Conservation (phyloP, 2,329 filamentous ascomycete species). For the Nannizziopsis arthrosporioides region DNA sequence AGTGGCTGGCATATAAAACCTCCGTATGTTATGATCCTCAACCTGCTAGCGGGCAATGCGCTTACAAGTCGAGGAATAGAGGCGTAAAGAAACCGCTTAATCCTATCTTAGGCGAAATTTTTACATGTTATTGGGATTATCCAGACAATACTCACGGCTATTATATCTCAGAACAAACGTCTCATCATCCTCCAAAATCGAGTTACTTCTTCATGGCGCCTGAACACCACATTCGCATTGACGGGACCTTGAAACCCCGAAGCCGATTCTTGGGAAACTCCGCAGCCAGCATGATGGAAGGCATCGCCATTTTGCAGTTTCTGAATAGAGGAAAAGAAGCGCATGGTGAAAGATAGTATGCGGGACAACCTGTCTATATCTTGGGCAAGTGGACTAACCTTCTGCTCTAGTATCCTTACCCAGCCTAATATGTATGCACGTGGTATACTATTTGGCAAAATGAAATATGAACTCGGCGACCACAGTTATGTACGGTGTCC, state of each 20-base stretch:
- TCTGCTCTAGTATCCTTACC: slow-evolving; percentile 59
- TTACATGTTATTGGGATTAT: slow-evolving; percentile 92
- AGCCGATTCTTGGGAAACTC: slow-evolving; percentile 96
- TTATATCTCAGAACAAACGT: slow-evolving; percentile 96
- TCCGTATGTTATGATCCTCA: slow-evolving; percentile 52
- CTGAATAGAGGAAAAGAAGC: slow-evolving; percentile 61
- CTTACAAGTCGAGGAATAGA: slow-evolving; percentile 35
- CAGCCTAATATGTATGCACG: slow-evolving; percentile 99
- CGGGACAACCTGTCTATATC: slow-evolving; percentile 15
- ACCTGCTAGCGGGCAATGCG: not conserved
- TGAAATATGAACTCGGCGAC: slow-evolving; percentile 98
- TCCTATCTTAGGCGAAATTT: slow-evolving; percentile 88
- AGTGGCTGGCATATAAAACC: slow-evolving; percentile 99
- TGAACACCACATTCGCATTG: slow-evolving; percentile 84
- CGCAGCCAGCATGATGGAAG: slow-evolving; percentile 96
- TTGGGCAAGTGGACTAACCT: slow-evolving; percentile 14
- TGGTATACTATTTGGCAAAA: slow-evolving; percentile 93
- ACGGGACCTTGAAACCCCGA: slow-evolving; percentile 85
- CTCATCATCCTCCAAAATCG: slow-evolving; percentile 94
- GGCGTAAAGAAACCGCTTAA: slow-evolving; percentile 98
- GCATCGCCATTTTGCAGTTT: slow-evolving; percentile 74
- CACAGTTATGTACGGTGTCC: slow-evolving; percentile 88
- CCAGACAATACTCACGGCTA: slow-evolving; percentile 74
- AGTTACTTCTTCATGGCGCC: slow-evolving; percentile 99
- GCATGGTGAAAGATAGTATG: slow-evolving; percentile 76